These are phyloP conservation scores for Babesia divergens DNA, from an alignment of 169 alveolate species.

Conservation along the genomic window DNA sequence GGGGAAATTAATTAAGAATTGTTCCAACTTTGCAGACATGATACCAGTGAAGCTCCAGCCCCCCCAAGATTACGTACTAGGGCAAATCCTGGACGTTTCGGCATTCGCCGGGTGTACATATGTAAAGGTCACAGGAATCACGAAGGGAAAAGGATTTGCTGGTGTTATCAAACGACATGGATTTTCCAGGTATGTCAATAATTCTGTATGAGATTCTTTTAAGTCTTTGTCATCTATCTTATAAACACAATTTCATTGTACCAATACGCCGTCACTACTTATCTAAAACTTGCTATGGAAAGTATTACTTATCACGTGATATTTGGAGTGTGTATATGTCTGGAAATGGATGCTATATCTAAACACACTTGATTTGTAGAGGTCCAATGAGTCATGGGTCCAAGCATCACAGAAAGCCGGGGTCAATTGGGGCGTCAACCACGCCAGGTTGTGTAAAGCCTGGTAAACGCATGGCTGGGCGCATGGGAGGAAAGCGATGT, in stretches of 20 bases:
- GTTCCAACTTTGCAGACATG: slow-evolving; percentile 66
- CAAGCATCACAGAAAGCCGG: slow-evolving; percentile 88
- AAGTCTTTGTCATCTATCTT: background rate
- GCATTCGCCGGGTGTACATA: slow-evolving; percentile 78
- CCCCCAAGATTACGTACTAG: slow-evolving; percentile 80
- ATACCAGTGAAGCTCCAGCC: slow-evolving; percentile 78
- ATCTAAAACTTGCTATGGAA: background rate
- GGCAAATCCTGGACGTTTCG: slow-evolving; percentile 83
- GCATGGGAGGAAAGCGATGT: slow-evolving; percentile 80
- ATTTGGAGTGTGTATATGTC: too few relatives aligned
- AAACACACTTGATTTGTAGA: slow-evolving; percentile 42
- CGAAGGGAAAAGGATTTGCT: slow-evolving; percentile 90
- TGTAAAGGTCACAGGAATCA: slow-evolving; percentile 85
- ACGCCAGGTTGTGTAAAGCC: slow-evolving; percentile 92
- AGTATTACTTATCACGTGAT: too few relatives aligned
- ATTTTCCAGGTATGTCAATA: slow-evolving; percentile 82
- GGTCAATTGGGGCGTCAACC: slow-evolving; percentile 91
- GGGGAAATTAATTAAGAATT: slow-evolving; percentile 67
- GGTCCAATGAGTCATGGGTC: slow-evolving; percentile 93
- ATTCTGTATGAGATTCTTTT: too few relatives aligned
- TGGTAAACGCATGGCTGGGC: slow-evolving; percentile 93
- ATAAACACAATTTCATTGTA: background rate
- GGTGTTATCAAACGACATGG: slow-evolving; percentile 91
- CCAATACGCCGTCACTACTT: background rate
- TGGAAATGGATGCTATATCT: background rate